Conservation (phyloP, 2,329 filamentous ascomycete species). For the Neofusicoccum sp. region DNA sequence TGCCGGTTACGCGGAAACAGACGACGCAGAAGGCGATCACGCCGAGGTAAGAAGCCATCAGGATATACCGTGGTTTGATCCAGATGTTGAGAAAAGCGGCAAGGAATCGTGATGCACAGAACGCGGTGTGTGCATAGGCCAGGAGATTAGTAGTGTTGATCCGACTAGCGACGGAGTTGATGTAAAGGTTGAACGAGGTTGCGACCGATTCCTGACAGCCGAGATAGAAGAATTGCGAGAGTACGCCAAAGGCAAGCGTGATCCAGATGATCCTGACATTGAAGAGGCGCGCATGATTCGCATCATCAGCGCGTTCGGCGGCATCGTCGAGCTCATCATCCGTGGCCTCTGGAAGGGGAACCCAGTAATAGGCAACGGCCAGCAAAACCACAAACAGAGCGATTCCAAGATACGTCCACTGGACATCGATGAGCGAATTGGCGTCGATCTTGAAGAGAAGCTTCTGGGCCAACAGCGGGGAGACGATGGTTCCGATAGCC, state of each 20-base stretch:
- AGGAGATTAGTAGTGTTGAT: conserved; percentile 43
- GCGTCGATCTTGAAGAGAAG: conserved; percentile 56
- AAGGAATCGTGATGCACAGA: conserved; percentile 58
- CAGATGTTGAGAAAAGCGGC: conserved; percentile 53
- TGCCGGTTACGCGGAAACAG: conserved; percentile 48
- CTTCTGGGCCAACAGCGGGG: conserved; percentile 58
- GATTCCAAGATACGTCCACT: conserved; percentile 65
- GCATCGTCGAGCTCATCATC: conserved; percentile 59
- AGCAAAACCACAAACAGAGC: conserved; percentile 59
- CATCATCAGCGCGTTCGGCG: conserved; percentile 51
- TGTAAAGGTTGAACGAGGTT: conserved; percentile 47
- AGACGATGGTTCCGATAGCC: conserved; percentile 59
- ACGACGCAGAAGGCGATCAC: conserved; percentile 53
- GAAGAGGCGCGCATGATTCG: conserved; percentile 40
- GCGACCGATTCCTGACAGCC: conserved; percentile 59
- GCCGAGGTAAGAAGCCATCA: conserved; percentile 51
- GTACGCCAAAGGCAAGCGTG: conserved; percentile 54
- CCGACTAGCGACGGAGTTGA: conserved; percentile 39
- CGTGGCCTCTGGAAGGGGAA: conserved; percentile 61
- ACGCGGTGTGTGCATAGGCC: conserved; percentile 57
- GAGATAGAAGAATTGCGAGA: conserved; percentile 60
- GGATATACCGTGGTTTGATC: conserved; percentile 58
- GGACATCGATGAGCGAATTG: conserved; percentile 57
- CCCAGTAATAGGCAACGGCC: conserved; percentile 60
- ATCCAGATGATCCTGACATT: conserved; percentile 55